These are phyloP conservation scores for Alternaria dauci DNA, from an alignment of 2,329 filamentous ascomycete genomes.

Conservation along the genomic window DNA sequence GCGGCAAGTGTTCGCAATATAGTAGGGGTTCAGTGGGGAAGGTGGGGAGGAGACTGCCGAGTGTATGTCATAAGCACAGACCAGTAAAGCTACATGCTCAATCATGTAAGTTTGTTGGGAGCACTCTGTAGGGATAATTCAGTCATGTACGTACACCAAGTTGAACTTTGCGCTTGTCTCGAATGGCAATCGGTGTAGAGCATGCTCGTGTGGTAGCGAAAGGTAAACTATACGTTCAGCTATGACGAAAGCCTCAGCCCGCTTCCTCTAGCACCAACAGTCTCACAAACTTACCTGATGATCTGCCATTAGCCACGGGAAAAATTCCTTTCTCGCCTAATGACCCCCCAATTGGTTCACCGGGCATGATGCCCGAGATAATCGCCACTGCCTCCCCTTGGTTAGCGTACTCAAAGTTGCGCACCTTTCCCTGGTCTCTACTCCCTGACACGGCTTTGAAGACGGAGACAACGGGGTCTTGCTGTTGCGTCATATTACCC, in stretches of 20 bases:
- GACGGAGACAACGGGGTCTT: neutral
- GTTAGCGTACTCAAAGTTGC: conserved; percentile 2
- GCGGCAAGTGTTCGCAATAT: neutral
- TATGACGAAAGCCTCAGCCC: neutral
- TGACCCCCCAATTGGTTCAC: neutral
- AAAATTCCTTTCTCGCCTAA: neutral
- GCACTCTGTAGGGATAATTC: no score
- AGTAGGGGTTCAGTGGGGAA: neutral
- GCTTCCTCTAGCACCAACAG: neutral
- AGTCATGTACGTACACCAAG: no score
- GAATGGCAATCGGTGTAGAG: no score
- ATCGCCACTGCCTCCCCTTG: neutral
- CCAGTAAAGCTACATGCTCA: no score
- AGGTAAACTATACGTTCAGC: neutral
- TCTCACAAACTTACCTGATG: neutral
- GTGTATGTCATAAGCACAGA: neutral
- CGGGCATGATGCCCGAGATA: neutral
- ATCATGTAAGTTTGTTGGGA: no score
- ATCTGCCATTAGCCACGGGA: neutral
- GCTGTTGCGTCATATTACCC: neutral
- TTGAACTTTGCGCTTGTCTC: no score
- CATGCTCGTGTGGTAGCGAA: no score
- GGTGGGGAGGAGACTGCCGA: neutral
- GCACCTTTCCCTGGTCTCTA: neutral
- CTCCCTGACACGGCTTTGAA: neutral